Evolutionary conservation across 352 stramenopile species (phyloP).

Genomic region (Phytophthora fragariaefolia): DNA sequence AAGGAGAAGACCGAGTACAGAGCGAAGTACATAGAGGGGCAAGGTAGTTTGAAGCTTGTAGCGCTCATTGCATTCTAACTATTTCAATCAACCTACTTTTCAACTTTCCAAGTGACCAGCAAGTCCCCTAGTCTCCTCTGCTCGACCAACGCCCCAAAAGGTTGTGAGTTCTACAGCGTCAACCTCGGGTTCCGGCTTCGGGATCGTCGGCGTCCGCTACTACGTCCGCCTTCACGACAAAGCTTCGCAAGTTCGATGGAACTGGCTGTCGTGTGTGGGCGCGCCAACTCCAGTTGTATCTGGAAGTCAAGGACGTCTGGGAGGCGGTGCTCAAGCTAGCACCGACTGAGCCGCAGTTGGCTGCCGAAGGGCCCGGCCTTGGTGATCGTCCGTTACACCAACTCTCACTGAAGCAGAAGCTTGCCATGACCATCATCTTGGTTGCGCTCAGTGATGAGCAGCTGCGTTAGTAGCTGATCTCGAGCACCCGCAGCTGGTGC

Average conservation of each 20-base stretch:
- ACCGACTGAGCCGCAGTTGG: neutral
- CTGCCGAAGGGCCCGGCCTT: neutral
- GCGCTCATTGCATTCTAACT: no score
- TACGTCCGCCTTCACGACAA: neutral
- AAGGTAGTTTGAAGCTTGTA: no score
- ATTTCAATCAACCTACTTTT: no score
- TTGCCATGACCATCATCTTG: neutral
- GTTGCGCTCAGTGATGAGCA: neutral
- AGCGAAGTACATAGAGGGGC: no score
- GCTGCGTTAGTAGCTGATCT: neutral
- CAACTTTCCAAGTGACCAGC: no score
- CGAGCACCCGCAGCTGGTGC: neutral
- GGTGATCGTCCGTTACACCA: neutral
- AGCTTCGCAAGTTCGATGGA: neutral
- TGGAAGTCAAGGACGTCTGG: neutral
- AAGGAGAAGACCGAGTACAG: no score
- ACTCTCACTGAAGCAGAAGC: neutral
- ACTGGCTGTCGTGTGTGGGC: neutral
- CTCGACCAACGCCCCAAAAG: no score
- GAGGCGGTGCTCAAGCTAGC: neutral
- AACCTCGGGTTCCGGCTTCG: no score
- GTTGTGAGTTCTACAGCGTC: no score
- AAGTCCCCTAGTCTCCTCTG: no score
- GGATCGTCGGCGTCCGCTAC: neutral
- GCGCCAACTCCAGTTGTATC: neutral